Evolutionary conservation across 1,139 yeast genomes (phyloP), one percentile per base, ranked within the genome.

Genomic region (Kluyveromyces marxianus): DNA sequence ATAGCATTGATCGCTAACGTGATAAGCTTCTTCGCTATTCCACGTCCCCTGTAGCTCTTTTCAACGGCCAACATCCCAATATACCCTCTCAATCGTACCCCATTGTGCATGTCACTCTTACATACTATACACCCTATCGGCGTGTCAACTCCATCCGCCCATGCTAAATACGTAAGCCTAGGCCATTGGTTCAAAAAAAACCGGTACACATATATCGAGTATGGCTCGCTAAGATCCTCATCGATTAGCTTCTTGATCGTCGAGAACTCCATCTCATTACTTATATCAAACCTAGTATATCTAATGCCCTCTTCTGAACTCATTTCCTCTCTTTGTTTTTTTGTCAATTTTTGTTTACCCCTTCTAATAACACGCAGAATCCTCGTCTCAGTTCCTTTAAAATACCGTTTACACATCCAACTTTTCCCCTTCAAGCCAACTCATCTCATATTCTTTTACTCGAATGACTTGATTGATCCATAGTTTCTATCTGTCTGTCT

Each of bases 31-130:
- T 81, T 82, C 4, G 97, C 96, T 41, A 90, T 83, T 1, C 96
- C 96, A 41, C 69, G 70, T 7, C 95, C 90, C 45, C 98, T 70
- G 63, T 75, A 81, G 21, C 67, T 62, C 37, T 81, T 77, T 48
- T 82, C 81, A 28, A 92, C 95, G 0, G 95, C 96, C 46, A 92
- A 69, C 98, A 92, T 92, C 4, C 97, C 98, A 39, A 92, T 90
- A 59, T 92, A 92, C 0, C 98, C 98, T 51, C 97, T 69, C 56
- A 71, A 60, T 49, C 96, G 70, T 7, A 75, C 81, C 32, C 76
- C 75, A 48, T 92, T 71, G 65, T 92, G 97, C 4, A 76, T 71
- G 54, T 85, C 95, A n/a, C 81, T 76, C 59, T 88, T 88, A 50
- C 95, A 83, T 7, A 92, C 86, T 25, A 90, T 81, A 37, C 85